Conservation (phyloP, 768 basidiomycete species). For the Boletus subparvulus region DNA sequence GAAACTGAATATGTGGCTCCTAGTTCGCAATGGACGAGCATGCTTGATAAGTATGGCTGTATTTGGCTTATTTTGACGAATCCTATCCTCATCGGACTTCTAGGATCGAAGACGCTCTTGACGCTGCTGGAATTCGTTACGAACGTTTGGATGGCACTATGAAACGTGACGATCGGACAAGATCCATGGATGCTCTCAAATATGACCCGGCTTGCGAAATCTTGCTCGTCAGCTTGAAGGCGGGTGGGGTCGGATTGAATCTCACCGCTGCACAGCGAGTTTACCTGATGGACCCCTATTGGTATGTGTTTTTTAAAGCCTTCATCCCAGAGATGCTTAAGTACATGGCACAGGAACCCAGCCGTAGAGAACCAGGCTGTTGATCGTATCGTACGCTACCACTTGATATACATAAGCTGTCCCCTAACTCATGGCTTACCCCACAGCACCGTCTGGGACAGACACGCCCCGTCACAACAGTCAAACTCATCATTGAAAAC, state of each 20-base stretch:
- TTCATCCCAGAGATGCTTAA: background rate
- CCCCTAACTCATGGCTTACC: background rate
- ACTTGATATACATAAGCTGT: background rate
- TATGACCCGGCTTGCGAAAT: constrained; percentile 90
- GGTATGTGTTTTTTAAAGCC: constrained; percentile 43
- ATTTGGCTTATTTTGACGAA: background rate
- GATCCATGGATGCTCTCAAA: constrained; percentile 91
- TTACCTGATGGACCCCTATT: constrained; percentile 97
- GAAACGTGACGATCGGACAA: constrained; percentile 91
- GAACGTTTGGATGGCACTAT: constrained; percentile 96
- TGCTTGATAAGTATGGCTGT: constrained; percentile 78
- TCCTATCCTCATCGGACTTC: constrained; percentile 1
- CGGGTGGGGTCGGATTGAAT: constrained; percentile 96
- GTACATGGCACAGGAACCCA: constrained; percentile 66
- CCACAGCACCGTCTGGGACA: constrained; percentile 92
- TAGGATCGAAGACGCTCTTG: constrained; percentile 88
- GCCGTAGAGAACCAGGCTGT: constrained; percentile 98
- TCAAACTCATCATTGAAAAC: constrained; percentile 92
- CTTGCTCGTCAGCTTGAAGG: constrained; percentile 91
- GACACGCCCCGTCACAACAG: constrained; percentile 83
- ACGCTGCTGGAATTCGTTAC: constrained; percentile 78
- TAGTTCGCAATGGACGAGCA: constrained; percentile 92
- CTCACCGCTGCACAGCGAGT: constrained; percentile 91
- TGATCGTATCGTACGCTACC: constrained; percentile 82
- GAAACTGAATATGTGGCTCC: constrained; percentile 11